Evolutionary conservation across 148 eudicot genomes (phyloP).

Genomic region (Spergularia bocconei): DNA sequence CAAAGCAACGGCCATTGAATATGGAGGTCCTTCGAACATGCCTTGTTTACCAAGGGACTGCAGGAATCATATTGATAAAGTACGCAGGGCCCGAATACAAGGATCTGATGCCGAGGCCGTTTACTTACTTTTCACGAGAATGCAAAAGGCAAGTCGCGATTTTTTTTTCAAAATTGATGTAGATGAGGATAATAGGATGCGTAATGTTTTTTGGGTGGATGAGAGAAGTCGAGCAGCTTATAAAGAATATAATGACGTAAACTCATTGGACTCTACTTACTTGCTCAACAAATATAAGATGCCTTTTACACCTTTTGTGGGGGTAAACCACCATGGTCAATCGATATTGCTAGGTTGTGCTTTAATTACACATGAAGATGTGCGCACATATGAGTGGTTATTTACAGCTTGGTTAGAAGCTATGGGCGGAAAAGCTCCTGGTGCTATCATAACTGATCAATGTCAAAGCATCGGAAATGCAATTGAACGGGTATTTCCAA

Average conservation of each 20-base stretch:
- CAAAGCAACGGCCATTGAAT: not conserved
- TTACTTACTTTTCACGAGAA: not conserved
- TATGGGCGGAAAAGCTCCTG: not conserved
- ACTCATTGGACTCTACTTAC: not conserved
- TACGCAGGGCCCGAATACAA: not conserved
- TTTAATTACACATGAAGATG: not conserved
- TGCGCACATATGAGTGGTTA: not conserved
- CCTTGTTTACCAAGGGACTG: not conserved
- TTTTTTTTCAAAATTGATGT: not conserved
- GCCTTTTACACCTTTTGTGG: slow-evolving; percentile 1
- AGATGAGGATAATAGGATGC: not conserved
- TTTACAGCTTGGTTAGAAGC: not conserved
- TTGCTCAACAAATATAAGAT: slow-evolving; percentile 1
- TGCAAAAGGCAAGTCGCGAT: not conserved
- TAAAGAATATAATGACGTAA: not conserved
- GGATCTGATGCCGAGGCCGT: not conserved
- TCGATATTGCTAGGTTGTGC: not conserved
- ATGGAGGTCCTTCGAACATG: not conserved
- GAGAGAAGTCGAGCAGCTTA: not conserved
- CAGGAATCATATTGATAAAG: not conserved
- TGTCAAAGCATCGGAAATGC: not conserved
- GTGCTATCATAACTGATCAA: not conserved
- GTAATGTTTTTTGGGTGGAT: slow-evolving; percentile 10
- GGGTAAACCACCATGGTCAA: not conserved
- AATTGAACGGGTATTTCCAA: not conserved